Base-by-base conservation (phyloP, 2,329 filamentous ascomycete species). In the Trichoderma endophyticum region DNA sequence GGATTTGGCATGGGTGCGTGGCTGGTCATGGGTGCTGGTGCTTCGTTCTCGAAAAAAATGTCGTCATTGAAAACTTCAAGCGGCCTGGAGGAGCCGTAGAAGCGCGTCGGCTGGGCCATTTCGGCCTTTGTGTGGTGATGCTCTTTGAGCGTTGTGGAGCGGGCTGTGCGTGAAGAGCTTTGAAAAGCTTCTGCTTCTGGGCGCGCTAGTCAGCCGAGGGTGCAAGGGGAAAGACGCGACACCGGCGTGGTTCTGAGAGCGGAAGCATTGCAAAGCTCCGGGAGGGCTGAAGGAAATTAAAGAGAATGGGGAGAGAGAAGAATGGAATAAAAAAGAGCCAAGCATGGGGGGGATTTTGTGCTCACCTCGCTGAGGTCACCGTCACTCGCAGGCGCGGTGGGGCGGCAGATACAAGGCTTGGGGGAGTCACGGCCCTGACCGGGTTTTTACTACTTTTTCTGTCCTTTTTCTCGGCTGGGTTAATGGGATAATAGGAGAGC, bases 1-100 rank as follows among this genome's bases (percentile, higher is more conserved):
- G 84, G 81, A 60, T 84, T 82, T 36, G 86, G 86, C 86, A 89
- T 89, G 48, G 86, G 86, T 57, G 86, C 86, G 76, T 88, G 85
- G 79, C 85, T 88, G 73, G 86, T 85, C 80, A 87, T 87, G 51
- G 84, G 83, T 7, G 83, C 78, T 56, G 36, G 15, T 39, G 36
- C 36, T 39, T 81, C 75, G 73, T 83, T 83, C 69, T 83, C 82
- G 77, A 83, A 85, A 76, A 83, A 85, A 74, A 83, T 82, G 73
- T 86, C 82, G 79, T 89, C 87, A 73, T 86, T 84, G 75, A 83
- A 89, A 74, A 88, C 86, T 43, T 84, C 83, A 51, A 88, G 79
- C 62, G 85, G 82, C 80, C 87, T 84, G 73, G 83, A 81, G 56
- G 82, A 81, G 76, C 80, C 82, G 77, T 81, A 76, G 73, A 84